Evolutionary conservation across 768 basidiomycete species (phyloP), one percentile per base, ranked within the genome.

Genomic region (Atractiella rhizophila): DNA sequence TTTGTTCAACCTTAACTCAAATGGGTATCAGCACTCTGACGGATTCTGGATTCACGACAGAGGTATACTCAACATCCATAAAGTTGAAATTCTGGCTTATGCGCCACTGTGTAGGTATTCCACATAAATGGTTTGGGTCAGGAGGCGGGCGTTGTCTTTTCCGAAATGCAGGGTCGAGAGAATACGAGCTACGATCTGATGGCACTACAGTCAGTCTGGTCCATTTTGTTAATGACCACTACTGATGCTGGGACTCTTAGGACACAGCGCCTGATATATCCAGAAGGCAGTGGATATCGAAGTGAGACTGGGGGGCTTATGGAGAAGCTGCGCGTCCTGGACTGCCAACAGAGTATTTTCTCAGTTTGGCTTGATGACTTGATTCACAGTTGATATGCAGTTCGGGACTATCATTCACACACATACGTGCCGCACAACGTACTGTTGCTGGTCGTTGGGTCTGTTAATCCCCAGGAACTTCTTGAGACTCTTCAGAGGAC

Each of bases 301-400:
- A 86, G 82, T 50, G 91, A 98, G 66, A 96, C 86, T 0, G 91
- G 91, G 18, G 91, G 91, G 21, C 60, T 96, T 28, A 85, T 94
- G 81, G 73, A 79, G 46, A 80, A 81, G 2, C 62, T 98, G 20
- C 69, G 91, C 20, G 68, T 73, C 12, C 64, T 98, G 45, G 75
- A 71, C 2, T 73, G 82, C 19, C 74, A 91, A 48, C 74, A 91
- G 65, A 91, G 85, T 86, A 61, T 49, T 18, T 20, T 28, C 12
- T 24, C 4, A 24, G 40, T 2, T 23, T 46, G 23, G 33, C 46
- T 30, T 44, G 16, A 24, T 24, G 39, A 20, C 41, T 16, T 29
- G 34, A 28, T 48, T 24, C 29, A 44, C 19, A 30, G 5, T 16
- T 35, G 70, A 30, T 68, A 69, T 21, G 6, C 54, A 91, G 86